These are phyloP conservation scores for Xylariaceae sp. DNA, from an alignment of 2,329 filamentous ascomycete species.

Conservation along the genomic window DNA sequence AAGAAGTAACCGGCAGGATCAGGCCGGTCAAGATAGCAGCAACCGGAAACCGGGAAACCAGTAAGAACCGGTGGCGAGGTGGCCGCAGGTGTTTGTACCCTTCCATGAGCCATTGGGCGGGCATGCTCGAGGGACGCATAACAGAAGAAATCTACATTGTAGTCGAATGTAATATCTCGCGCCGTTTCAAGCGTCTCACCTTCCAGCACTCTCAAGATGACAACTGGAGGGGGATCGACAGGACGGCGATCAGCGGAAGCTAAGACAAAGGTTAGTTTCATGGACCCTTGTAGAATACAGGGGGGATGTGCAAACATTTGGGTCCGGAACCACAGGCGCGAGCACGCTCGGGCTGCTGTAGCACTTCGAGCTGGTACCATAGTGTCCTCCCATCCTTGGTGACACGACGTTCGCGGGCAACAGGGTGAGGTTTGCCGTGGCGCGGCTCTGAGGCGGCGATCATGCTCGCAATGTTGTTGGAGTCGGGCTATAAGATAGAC, in stretches of 20 bases:
- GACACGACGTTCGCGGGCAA: slow-evolving; percentile 38
- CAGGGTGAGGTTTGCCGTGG: slow-evolving; percentile 20
- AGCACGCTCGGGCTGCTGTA: slow-evolving; percentile 91
- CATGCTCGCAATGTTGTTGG: slow-evolving; percentile 23
- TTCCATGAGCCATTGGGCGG: slow-evolving; percentile 74
- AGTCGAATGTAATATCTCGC: slow-evolving; percentile 76
- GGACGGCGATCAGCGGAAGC: slow-evolving; percentile 83
- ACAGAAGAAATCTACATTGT: slow-evolving; percentile 97
- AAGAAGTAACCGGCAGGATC: slow-evolving; percentile 83
- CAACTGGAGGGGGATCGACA: slow-evolving; percentile 90
- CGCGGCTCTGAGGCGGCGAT: slow-evolving; percentile 21
- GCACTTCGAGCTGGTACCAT: slow-evolving; percentile 76
- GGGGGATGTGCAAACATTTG: slow-evolving; percentile 61
- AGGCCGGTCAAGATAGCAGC: slow-evolving; percentile 91
- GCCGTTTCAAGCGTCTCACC: slow-evolving; percentile 56
- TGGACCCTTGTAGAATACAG: not conserved
- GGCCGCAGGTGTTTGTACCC: slow-evolving; percentile 61
- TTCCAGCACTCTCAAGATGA: slow-evolving; percentile 82
- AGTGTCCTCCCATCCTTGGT: slow-evolving; percentile 73
- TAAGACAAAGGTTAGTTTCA: slow-evolving; percentile 32
- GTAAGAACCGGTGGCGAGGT: slow-evolving; percentile 79
- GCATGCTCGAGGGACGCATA: slow-evolving; percentile 87
- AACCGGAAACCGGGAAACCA: slow-evolving; percentile 89
- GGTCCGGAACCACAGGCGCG: slow-evolving; percentile 92
- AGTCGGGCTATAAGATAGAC: slow-evolving; percentile 24